A percentile compares a stretch with the other conserved stretches of the same genome.
Evolutionary conservation across 352 stramenopile genomes (phyloP).

Genomic region (Phytophthora europaea): DNA sequence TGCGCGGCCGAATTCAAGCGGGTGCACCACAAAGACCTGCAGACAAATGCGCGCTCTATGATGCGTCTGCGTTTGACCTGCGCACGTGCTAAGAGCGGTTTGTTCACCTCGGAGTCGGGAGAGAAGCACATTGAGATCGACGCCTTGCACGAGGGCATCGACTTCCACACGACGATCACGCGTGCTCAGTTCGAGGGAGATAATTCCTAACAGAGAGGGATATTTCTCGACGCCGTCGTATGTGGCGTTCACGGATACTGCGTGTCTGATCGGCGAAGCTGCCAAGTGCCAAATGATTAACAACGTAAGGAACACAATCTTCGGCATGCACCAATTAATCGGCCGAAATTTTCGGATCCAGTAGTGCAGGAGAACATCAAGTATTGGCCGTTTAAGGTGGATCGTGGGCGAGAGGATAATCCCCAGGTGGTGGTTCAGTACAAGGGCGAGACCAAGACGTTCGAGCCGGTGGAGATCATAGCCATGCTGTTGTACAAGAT

Average conservation of each 20-base stretch:
- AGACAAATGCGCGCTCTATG: neutral
- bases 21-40: neutral
- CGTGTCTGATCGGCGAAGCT: neutral
- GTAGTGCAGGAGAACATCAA: neutral
- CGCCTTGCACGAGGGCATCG: neutral
- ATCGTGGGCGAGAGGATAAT: neutral
- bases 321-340: neutral
- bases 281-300: neutral
- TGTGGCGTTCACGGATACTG: slow-evolving; percentile 4
- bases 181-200: neutral
- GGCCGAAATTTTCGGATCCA: neutral
- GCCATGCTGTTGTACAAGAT: neutral
- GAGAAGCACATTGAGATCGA: slow-evolving; percentile 5
- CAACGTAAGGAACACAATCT: neutral
- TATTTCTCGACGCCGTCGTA: neutral
- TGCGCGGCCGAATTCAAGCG: neutral
- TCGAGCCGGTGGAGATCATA: neutral
- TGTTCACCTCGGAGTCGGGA: neutral
- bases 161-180: slow-evolving; percentile 1
- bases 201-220: neutral
- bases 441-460: neutral
- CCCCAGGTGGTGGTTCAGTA: neutral
- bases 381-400: neutral
- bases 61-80: slow-evolving; percentile 5
- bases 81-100: neutral